Percentiles rank a stretch among this genome's conserved stretches.
Evolutionary conservation across 176 grass and related monocot genomes (phyloP).

Genomic region (Metroxylon sagu): DNA sequence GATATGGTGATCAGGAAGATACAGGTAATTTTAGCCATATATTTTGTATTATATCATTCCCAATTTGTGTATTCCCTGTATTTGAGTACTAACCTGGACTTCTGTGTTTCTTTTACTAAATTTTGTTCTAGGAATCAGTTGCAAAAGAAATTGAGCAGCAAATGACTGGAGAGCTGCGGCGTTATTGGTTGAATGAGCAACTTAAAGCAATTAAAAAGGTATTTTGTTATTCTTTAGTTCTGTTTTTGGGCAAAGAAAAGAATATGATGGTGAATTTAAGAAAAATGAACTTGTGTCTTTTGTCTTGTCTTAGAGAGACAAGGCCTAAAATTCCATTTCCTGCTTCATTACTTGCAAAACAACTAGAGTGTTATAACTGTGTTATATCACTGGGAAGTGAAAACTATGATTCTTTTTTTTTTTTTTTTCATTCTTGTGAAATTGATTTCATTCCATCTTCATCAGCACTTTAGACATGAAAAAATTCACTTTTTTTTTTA

Average conservation of each 20-base stretch:
- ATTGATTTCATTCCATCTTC: slow-evolving; percentile 2
- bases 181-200: slow-evolving; percentile 96
- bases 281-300: too few relatives aligned
- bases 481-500: neutral
- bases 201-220: slow-evolving; percentile 99
- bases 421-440: neutral
- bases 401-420: too few relatives aligned
- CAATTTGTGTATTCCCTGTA: slow-evolving; percentile 13
- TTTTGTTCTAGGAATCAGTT: slow-evolving; percentile 73
- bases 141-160: slow-evolving; percentile 99
- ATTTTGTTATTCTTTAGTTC: neutral
- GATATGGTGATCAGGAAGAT: slow-evolving; percentile 97
- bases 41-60: slow-evolving; percentile 2
- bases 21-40: slow-evolving; percentile 38
- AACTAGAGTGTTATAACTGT: too few relatives aligned
- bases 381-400: neutral
- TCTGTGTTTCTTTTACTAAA: neutral
- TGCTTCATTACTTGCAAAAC: too few relatives aligned
- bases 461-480: neutral
- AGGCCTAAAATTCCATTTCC: too few relatives aligned
- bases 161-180: slow-evolving; percentile 88
- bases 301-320: too few relatives aligned
- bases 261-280: too few relatives aligned
- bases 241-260: too few relatives aligned
- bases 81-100: too few relatives aligned